phyloP scores from a whole-genome alignment of 164 flowering plant species.

The Kalanchoe fedtschenkoi region DNA sequence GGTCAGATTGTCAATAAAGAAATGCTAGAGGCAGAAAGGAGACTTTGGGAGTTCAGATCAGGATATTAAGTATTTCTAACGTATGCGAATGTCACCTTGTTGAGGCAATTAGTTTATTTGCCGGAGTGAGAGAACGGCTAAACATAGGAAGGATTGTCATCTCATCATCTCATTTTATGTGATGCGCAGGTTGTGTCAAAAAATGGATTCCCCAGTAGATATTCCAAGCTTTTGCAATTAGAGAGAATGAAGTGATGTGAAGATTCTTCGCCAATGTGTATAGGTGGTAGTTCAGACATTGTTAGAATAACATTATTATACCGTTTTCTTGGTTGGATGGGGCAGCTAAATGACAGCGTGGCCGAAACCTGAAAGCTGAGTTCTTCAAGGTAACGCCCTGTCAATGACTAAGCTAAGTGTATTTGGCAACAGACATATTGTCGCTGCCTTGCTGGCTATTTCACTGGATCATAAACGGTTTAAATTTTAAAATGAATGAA shows the following conservation, averaged over 20 bases:
- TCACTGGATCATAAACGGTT: neutral
- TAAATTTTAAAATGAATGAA: neutral
- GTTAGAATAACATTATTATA: neutral
- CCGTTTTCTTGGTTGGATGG: neutral
- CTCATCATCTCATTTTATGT: neutral
- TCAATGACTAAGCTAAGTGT: slow-evolving; percentile 2
- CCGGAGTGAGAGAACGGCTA: neutral
- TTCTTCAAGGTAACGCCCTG: neutral
- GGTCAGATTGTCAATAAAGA: neutral
- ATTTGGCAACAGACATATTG: neutral
- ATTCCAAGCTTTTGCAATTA: neutral
- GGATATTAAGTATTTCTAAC: neutral
- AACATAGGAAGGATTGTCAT: neutral
- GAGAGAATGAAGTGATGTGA: slow-evolving; percentile 2
- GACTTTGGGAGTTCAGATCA: slow-evolving; percentile 1
- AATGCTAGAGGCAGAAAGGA: neutral
- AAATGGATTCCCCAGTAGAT: slow-evolving; percentile 1
- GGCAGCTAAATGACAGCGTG: neutral
- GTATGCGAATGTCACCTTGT: neutral
- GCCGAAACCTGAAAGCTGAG: neutral
- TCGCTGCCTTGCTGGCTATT: slow-evolving; percentile 2
- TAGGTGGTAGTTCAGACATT: neutral
- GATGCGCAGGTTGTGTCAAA: slow-evolving; percentile 4
- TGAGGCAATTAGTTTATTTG: neutral
- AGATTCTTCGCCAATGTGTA: slow-evolving; percentile 1